phyloP scores from a whole-genome alignment of 164 flowering plant genomes.

The Stephania japonica region DNA sequence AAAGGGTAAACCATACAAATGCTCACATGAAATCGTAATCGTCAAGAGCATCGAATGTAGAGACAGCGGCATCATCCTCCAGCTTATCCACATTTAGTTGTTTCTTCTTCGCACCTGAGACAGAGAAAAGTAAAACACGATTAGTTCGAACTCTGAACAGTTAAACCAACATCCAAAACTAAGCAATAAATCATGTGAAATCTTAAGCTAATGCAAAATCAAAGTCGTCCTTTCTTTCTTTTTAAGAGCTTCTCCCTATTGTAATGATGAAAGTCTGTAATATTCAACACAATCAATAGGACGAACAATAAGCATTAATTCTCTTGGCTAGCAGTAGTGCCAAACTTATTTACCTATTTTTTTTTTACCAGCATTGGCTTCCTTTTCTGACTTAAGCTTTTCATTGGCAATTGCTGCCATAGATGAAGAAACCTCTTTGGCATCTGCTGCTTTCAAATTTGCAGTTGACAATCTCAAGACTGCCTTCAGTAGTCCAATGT shows the following conservation, averaged over 20 bases:
- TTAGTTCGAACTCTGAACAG: neutral
- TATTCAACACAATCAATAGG: too few species aligned
- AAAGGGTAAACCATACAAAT: neutral
- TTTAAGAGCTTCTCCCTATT: too few species aligned
- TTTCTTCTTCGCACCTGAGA: conserved; percentile 65
- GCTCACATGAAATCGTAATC: conserved; percentile 82
- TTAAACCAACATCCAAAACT: too few species aligned
- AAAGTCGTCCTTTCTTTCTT: too few species aligned
- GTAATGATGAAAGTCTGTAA: too few species aligned
- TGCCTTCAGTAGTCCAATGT: conserved; percentile 70
- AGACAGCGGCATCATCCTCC: conserved; percentile 53
- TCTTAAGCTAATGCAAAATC: too few species aligned
- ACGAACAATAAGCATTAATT: too few species aligned
- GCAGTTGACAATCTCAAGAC: conserved; percentile 83
- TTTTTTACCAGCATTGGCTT: conserved; percentile 85
- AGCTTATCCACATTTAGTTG: conserved; percentile 72
- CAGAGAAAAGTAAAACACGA: neutral
- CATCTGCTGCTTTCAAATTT: conserved; percentile 79
- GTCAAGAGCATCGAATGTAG: conserved; percentile 51
- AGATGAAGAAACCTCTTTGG: conserved; percentile 90
- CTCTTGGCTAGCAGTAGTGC: too few species aligned
- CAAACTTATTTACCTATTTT: conserved; percentile 54
- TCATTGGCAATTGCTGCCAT: conserved; percentile 89
- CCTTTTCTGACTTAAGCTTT: conserved; percentile 90
- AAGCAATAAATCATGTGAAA: too few species aligned